A percentile compares a stretch with the other conserved stretches of the same genome.
phyloP scores from a whole-genome alignment of 2,329 filamentous ascomycete genomes.

The Trichoderma sp. region DNA sequence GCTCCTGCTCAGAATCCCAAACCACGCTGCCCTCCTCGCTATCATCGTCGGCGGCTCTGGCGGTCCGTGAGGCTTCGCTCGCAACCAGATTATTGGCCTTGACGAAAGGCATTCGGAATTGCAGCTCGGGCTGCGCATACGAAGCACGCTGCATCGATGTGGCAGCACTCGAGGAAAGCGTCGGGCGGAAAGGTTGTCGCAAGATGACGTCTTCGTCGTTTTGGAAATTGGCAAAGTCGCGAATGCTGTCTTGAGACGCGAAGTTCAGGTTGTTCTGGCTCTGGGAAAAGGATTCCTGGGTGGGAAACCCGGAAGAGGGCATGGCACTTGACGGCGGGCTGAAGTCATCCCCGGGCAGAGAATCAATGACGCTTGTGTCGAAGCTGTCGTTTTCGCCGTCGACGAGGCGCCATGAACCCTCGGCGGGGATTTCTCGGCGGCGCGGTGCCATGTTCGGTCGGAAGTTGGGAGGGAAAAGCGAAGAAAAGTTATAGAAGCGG shows the following conservation, averaged over 20 bases:
- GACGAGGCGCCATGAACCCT: slow-evolving; percentile 59
- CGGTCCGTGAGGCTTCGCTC: slow-evolving; percentile 30
- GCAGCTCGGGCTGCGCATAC: slow-evolving; percentile 45
- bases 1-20: not conserved
- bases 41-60: slow-evolving; percentile 16
- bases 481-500: not conserved
- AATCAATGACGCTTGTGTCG: slow-evolving; percentile 52
- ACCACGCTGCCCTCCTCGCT: not conserved
- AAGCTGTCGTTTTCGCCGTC: slow-evolving; percentile 61
- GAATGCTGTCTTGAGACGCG: slow-evolving; percentile 54
- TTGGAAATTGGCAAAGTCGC: slow-evolving; percentile 50
- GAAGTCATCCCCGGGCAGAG: slow-evolving; percentile 40
- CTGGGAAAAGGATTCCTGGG: slow-evolving; percentile 40
- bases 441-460: slow-evolving; percentile 14
- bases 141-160: slow-evolving; percentile 23
- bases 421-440: slow-evolving; percentile 38
- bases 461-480: not conserved
- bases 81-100: slow-evolving; percentile 39
- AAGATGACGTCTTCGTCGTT: slow-evolving; percentile 56
- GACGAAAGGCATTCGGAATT: slow-evolving; percentile 53
- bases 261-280: slow-evolving; percentile 39
- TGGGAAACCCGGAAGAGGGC: slow-evolving; percentile 39
- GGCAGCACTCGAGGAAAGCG: slow-evolving; percentile 37
- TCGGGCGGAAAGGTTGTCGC: slow-evolving; percentile 54
- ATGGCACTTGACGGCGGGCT: slow-evolving; percentile 39